These are phyloP conservation scores for Silene coronaria DNA, from an alignment of 179 eudicot species.

Conservation along the genomic window DNA sequence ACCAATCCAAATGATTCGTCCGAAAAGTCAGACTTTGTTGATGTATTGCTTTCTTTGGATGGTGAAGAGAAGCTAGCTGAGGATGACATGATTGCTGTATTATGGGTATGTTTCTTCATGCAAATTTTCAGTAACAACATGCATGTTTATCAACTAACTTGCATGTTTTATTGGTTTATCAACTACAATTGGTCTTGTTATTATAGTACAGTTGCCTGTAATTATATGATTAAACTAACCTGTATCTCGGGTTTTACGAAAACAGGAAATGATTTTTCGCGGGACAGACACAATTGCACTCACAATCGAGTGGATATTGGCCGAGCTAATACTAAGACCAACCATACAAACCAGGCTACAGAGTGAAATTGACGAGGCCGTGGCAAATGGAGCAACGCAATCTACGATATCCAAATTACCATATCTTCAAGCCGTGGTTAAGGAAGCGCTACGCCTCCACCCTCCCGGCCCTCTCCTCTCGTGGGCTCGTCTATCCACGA, in stretches of 20 bases:
- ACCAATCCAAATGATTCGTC: background rate
- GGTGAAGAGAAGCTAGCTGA: constrained; percentile 52
- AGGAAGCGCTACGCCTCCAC: constrained; percentile 49
- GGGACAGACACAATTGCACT: constrained; percentile 62
- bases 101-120: constrained; percentile 41
- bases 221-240: too few relatives aligned
- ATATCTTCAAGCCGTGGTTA: constrained; percentile 56
- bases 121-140: too few relatives aligned
- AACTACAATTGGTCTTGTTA: too few relatives aligned
- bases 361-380: constrained; percentile 20
- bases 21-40: constrained; percentile 33
- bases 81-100: constrained; percentile 50
- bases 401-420: constrained; percentile 31
- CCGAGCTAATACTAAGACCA: constrained; percentile 40
- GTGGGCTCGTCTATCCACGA: constrained; percentile 51
- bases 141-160: too few relatives aligned
- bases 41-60: constrained; percentile 45
- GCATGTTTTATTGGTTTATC: too few relatives aligned
- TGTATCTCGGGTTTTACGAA: too few relatives aligned
- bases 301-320: constrained; percentile 57
- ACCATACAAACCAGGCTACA: constrained; percentile 41
- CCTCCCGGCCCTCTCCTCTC: constrained; percentile 71
- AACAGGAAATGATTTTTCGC: constrained; percentile 59
- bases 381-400: constrained; percentile 16
- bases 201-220: too few relatives aligned